Evolutionary conservation across 192 early-diverging fungal species (phyloP).

Genomic region (Lobulomyces angularis): DNA sequence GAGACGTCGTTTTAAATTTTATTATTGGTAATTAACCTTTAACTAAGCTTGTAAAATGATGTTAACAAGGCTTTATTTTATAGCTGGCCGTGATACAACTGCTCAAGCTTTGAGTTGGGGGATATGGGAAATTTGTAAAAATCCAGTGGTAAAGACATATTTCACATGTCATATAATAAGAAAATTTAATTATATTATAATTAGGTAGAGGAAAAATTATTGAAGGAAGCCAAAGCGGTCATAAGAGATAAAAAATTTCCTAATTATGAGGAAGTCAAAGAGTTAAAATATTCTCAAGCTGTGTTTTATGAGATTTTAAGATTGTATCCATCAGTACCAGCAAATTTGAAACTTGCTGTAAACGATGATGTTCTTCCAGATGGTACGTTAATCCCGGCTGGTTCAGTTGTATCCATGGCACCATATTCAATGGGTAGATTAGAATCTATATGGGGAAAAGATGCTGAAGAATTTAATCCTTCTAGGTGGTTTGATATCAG

Average conservation of each 20-base stretch:
- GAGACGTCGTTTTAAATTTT: slow-evolving; percentile 26
- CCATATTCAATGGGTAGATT: slow-evolving; percentile 39
- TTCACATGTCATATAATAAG: too few relatives aligned
- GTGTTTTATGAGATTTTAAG: slow-evolving; percentile 50
- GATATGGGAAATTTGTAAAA: slow-evolving; percentile 24
- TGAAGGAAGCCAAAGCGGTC: slow-evolving; percentile 13
- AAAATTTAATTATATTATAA: too few relatives aligned
- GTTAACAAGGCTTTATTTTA: neutral
- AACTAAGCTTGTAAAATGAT: neutral
- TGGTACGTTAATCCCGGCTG: slow-evolving; percentile 35
- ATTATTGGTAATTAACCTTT: slow-evolving; percentile 20
- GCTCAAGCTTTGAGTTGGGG: slow-evolving; percentile 46
- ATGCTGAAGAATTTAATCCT: slow-evolving; percentile 49
- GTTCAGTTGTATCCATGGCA: slow-evolving; percentile 32
- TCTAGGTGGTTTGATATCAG: slow-evolving; percentile 46
- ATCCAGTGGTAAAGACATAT: slow-evolving; percentile 20
- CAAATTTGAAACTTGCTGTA: slow-evolving; percentile 37
- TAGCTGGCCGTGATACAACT: slow-evolving; percentile 45
- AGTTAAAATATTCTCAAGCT: slow-evolving; percentile 38
- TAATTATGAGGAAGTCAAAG: slow-evolving; percentile 22
- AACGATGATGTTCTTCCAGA: slow-evolving; percentile 48
- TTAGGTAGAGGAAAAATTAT: slow-evolving; percentile 8
- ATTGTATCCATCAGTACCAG: slow-evolving; percentile 54
- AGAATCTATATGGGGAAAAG: slow-evolving; percentile 46
- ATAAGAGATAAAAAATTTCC: slow-evolving; percentile 3